These are phyloP conservation scores for Pseudogymnoascus destructans DNA, from an alignment of 2,329 filamentous ascomycete genomes.

Conservation along the genomic window DNA sequence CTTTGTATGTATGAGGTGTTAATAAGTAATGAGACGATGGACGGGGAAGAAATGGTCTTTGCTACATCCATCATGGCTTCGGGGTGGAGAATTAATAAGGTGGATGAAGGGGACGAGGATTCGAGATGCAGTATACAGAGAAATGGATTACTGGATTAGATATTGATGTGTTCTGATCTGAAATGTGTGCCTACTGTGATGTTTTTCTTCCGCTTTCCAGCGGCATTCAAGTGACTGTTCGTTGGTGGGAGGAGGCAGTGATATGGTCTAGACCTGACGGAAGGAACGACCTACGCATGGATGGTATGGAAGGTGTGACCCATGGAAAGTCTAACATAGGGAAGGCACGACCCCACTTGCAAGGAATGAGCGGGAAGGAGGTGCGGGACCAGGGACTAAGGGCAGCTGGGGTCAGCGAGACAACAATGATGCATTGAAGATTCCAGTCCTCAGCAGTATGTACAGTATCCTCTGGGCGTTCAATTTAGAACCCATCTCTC, in stretches of 20 bases:
- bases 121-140: neutral
- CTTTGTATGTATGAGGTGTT: neutral
- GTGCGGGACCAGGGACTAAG: neutral
- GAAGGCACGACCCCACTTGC: neutral
- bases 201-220: neutral
- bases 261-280: neutral
- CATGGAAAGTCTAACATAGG: neutral
- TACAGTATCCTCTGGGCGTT: neutral
- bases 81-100: neutral
- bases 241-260: neutral
- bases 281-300: neutral
- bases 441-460: neutral
- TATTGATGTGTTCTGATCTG: neutral
- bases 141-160: constrained; percentile 4
- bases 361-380: neutral
- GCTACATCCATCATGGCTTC: neutral
- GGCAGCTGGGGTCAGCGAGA: neutral
- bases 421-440: neutral
- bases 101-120: neutral
- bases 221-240: neutral
- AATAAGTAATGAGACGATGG: neutral
- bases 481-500: neutral
- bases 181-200: neutral
- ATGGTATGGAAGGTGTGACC: neutral
- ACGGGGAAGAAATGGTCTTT: neutral